Conservation (phyloP, 495 filamentous ascomycete genomes). For the Bombardia bombarda region DNA sequence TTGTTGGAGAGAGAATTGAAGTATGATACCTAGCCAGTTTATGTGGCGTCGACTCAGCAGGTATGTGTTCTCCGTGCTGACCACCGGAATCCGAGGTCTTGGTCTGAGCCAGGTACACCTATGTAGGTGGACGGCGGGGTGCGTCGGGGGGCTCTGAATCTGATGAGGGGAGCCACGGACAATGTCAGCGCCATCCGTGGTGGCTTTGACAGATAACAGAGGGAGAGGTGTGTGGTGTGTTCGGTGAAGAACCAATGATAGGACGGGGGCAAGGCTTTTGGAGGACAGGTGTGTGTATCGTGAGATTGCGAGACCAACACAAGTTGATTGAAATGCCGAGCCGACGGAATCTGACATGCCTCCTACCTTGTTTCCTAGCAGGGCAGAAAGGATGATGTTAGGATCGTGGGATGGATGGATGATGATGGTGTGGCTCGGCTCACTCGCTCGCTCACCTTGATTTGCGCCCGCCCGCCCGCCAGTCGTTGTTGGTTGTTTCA, state of each 20-base stretch:
- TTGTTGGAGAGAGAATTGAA: too few relatives aligned
- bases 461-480: neutral
- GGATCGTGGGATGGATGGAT: too few relatives aligned
- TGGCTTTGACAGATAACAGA: neutral
- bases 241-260: neutral
- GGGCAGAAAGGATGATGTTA: neutral
- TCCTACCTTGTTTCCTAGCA: neutral
- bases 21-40: too few relatives aligned
- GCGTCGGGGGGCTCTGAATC: too few relatives aligned
- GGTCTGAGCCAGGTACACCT: too few relatives aligned
- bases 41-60: too few relatives aligned
- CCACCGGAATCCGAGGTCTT: too few relatives aligned
- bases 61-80: too few relatives aligned
- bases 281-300: too few relatives aligned
- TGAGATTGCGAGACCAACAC: neutral
- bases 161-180: neutral
- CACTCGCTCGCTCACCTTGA: neutral
- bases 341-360: neutral
- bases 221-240: too few relatives aligned
- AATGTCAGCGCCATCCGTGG: neutral
- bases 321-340: neutral
- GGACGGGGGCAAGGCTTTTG: too few relatives aligned
- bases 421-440: neutral
- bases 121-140: too few relatives aligned
- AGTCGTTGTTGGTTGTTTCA: neutral